Conservation (phyloP, 371 early-diverging fungal species). For the Syncephalastrum monosporum region DNA sequence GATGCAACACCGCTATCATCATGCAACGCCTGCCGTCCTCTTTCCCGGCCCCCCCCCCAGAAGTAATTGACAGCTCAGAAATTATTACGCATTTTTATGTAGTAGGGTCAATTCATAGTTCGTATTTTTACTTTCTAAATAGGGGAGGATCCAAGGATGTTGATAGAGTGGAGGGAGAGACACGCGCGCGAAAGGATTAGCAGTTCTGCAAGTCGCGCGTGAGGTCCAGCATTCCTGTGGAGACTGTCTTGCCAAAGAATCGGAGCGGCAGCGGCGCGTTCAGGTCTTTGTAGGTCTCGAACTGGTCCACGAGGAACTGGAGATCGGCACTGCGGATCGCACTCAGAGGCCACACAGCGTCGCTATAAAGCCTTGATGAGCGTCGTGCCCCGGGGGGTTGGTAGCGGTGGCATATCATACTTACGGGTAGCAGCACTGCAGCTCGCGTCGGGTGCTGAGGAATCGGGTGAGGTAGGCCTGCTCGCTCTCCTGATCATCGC, state of each 20-base stretch:
- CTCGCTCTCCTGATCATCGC: slow-evolving; percentile 22
- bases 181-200: too few species aligned
- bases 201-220: too few species aligned
- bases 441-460: slow-evolving; percentile 28
- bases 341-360: slow-evolving; percentile 40
- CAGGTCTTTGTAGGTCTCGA: slow-evolving; percentile 22
- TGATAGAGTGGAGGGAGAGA: too few species aligned
- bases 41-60: too few species aligned
- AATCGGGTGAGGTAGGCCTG: slow-evolving; percentile 30
- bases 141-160: too few species aligned
- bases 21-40: too few species aligned
- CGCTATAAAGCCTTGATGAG: slow-evolving; percentile 14
- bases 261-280: neutral
- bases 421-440: slow-evolving; percentile 45
- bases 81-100: too few species aligned
- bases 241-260: slow-evolving; percentile 4
- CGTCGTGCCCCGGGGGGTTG: too few species aligned
- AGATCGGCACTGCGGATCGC: slow-evolving; percentile 31
- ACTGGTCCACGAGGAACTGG: slow-evolving; percentile 23
- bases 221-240: neutral
- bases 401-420: neutral
- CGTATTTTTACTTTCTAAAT: too few species aligned
- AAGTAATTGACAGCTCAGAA: too few species aligned
- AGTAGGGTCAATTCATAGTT: too few species aligned
- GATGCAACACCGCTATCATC: too few species aligned